phyloP scores from a whole-genome alignment of 805 yeast genomes.

The Teunomyces atbi region DNA sequence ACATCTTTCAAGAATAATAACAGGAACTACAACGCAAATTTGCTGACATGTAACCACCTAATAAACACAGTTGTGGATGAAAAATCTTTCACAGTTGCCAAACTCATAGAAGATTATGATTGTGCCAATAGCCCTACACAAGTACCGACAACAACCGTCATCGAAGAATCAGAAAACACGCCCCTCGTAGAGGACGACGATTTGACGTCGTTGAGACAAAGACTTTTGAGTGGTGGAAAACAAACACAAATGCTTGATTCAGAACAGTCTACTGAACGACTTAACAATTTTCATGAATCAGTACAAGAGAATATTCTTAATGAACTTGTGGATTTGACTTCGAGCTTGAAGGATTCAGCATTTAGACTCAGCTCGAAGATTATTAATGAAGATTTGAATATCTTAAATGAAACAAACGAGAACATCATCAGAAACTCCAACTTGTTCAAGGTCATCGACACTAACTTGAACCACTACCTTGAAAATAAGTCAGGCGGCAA shows the following conservation, averaged over 20 bases:
- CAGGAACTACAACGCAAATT: slow-evolving; percentile 12
- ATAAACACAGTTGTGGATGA: slow-evolving; percentile 19
- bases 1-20: slow-evolving; percentile 9
- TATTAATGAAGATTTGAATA: slow-evolving; percentile 30
- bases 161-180: neutral
- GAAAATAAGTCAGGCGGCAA: slow-evolving; percentile 40
- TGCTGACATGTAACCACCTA: slow-evolving; percentile 14
- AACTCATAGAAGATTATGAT: slow-evolving; percentile 12
- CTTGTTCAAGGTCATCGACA: slow-evolving; percentile 31
- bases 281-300: slow-evolving; percentile 40
- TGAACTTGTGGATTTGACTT: slow-evolving; percentile 50
- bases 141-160: neutral
- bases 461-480: slow-evolving; percentile 37
- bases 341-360: slow-evolving; percentile 48
- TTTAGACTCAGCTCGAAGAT: slow-evolving; percentile 36
- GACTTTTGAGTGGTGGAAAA: slow-evolving; percentile 26
- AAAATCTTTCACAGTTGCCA: slow-evolving; percentile 17
- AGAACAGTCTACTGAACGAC: slow-evolving; percentile 13
- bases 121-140: slow-evolving; percentile 2
- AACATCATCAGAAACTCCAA: slow-evolving; percentile 30
- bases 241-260: slow-evolving; percentile 12
- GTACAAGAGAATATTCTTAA: slow-evolving; percentile 48
- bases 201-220: slow-evolving; percentile 19
- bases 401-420: slow-evolving; percentile 35
- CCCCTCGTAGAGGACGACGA: slow-evolving; percentile 15